These are phyloP conservation scores for Recurvomyces mirabilis DNA, from an alignment of 495 filamentous ascomycete genomes.

Conservation along the genomic window DNA sequence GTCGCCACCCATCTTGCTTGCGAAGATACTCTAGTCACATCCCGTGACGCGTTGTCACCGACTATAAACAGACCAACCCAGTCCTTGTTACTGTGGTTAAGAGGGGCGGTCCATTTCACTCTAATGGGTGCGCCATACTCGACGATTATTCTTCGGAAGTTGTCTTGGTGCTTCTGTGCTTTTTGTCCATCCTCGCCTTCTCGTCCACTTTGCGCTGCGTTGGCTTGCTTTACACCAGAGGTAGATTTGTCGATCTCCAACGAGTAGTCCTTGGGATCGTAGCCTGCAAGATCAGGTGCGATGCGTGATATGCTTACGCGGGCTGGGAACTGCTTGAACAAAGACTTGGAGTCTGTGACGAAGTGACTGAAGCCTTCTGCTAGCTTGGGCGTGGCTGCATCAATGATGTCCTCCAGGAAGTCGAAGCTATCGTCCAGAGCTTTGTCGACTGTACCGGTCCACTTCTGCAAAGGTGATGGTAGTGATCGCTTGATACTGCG, in stretches of 20 bases:
- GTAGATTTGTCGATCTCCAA: conserved; percentile 60
- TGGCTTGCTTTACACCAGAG: conserved; percentile 32
- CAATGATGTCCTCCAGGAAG: conserved; percentile 82
- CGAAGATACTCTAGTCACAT: conserved; percentile 70
- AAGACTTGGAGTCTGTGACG: conserved; percentile 71
- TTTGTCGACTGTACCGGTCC: conserved; percentile 77
- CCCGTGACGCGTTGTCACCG: conserved; percentile 78
- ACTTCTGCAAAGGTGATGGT: conserved; percentile 64
- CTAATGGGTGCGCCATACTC: conserved; percentile 86
- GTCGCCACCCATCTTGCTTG: conserved; percentile 86
- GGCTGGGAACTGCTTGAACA: conserved; percentile 86
- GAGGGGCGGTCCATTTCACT: conserved; percentile 84
- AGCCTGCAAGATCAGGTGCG: conserved; percentile 70
- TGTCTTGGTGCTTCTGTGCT: conserved; percentile 41
- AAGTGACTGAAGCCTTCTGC: conserved; percentile 77
- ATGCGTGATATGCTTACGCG: conserved; percentile 75
- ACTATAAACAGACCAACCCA: conserved; percentile 95
- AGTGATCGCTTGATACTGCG: conserved; percentile 79
- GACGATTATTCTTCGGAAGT: conserved; percentile 62
- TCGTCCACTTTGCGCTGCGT: conserved; percentile 38
- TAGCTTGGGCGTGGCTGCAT: conserved; percentile 75
- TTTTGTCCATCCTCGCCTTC: conserved; percentile 41
- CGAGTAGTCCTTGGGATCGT: conserved; percentile 70
- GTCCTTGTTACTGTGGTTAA: conserved; percentile 83
- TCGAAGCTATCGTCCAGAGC: conserved; percentile 74